phyloP scores from a whole-genome alignment of 441 rosid species.

The Populus tomentosa region DNA sequence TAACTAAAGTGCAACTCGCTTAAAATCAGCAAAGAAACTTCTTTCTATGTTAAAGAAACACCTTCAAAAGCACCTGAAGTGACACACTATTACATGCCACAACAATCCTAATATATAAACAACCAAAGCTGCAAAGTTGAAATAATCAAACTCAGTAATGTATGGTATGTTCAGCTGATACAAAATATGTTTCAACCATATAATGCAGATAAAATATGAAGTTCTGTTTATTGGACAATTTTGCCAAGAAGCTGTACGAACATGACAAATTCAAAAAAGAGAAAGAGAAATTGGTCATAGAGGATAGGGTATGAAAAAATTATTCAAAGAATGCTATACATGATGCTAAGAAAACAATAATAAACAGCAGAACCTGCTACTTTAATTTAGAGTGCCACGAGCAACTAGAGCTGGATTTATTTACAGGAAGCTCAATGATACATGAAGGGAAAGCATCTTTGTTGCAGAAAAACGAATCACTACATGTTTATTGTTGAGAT shows the following conservation, averaged over 20 bases:
- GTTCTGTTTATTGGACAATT: not conserved
- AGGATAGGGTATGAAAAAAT: not conserved
- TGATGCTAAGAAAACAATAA: not conserved
- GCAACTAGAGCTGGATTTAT: not conserved
- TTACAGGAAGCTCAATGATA: not conserved
- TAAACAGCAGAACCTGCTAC: not conserved
- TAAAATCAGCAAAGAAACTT: not conserved
- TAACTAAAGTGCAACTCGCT: not conserved
- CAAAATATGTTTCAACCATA: not conserved
- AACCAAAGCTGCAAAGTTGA: not conserved
- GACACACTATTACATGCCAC: not conserved
- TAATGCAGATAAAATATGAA: not conserved
- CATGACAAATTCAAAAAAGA: not conserved
- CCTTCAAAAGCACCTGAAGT: not conserved
- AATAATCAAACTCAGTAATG: not conserved
- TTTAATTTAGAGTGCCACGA: not conserved
- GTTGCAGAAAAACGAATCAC: not conserved
- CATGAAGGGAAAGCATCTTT: not conserved
- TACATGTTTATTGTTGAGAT: not conserved
- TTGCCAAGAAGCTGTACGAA: not conserved
- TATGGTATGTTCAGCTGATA: not conserved
- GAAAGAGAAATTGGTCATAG: not conserved
- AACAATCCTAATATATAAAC: not conserved
- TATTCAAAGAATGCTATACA: not conserved
- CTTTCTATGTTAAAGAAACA: not conserved